Conservation (phyloP, 768 basidiomycete species). For the Pleurotus ostreatus region DNA sequence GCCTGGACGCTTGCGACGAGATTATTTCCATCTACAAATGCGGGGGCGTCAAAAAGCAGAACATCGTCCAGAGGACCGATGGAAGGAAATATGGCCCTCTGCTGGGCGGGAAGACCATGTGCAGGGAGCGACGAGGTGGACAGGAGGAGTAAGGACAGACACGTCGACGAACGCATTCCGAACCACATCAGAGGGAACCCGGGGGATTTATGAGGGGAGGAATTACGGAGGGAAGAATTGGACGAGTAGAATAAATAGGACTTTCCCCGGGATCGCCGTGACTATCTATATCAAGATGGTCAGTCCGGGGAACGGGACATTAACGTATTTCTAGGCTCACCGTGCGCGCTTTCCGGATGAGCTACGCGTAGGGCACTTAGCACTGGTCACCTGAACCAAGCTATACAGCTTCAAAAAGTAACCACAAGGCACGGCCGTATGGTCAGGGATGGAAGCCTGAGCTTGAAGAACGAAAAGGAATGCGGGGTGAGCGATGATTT, state of each 20-base stretch:
- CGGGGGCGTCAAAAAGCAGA: slow-evolving; percentile 35
- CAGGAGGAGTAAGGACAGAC: background rate
- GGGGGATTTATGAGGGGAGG: no score
- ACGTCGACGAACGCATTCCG: background rate
- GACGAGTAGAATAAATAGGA: no score
- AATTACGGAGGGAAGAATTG: no score
- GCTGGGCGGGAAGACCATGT: background rate
- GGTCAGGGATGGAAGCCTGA: background rate
- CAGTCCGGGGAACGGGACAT: no score
- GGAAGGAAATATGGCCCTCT: slow-evolving; percentile 7
- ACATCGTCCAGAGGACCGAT: slow-evolving; percentile 26
- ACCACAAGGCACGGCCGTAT: slow-evolving; percentile 3
- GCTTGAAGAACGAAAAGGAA: background rate
- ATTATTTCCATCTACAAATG: slow-evolving; percentile 31
- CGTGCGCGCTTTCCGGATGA: no score
- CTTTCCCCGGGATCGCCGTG: no score
- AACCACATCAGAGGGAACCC: background rate
- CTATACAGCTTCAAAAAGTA: background rate
- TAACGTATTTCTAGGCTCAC: no score
- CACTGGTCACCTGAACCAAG: background rate
- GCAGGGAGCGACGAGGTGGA: background rate
- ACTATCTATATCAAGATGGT: no score
- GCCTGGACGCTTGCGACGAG: slow-evolving; percentile 29
- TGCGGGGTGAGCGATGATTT: background rate
- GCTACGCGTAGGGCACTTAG: no score